Evolutionary conservation across 768 basidiomycete species (phyloP).

Genomic region (Lentinula guzmanii): DNA sequence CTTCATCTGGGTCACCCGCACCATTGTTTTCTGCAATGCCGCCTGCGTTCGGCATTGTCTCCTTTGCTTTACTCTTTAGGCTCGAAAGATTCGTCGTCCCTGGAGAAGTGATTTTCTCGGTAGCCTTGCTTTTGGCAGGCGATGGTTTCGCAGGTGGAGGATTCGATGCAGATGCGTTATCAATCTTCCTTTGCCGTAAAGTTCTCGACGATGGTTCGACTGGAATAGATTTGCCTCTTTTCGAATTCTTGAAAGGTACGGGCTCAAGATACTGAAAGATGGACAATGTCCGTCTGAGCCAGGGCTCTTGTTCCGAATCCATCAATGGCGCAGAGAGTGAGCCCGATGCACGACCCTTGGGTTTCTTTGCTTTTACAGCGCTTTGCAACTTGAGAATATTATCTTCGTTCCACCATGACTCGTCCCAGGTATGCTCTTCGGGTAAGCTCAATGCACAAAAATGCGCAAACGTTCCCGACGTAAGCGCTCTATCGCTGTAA

Average conservation of each 20-base stretch:
- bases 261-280: slow-evolving; percentile 42
- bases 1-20: neutral
- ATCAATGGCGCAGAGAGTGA: slow-evolving; percentile 24
- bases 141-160: slow-evolving; percentile 12
- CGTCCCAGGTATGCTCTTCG: slow-evolving; percentile 14
- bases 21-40: neutral
- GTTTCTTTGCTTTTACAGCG: slow-evolving; percentile 60
- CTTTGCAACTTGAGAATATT: slow-evolving; percentile 66
- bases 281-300: slow-evolving; percentile 53
- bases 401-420: slow-evolving; percentile 59
- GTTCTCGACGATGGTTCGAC: slow-evolving; percentile 33
- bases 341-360: slow-evolving; percentile 36
- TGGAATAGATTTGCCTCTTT: slow-evolving; percentile 13
- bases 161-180: slow-evolving; percentile 16
- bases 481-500: slow-evolving; percentile 86
- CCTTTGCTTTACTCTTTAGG: neutral
- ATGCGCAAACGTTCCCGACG: slow-evolving; percentile 80
- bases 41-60: neutral
- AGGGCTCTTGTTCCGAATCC: slow-evolving; percentile 32
- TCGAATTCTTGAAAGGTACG: slow-evolving; percentile 15
- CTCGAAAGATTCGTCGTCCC: neutral
- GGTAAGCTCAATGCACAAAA: slow-evolving; percentile 53
- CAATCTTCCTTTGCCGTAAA: slow-evolving; percentile 40
- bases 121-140: slow-evolving; percentile 7
- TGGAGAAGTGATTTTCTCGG: slow-evolving; percentile 2